These are phyloP conservation scores for Paraglomus brasilianum DNA, from an alignment of 192 early-diverging fungal genomes.

Conservation along the genomic window DNA sequence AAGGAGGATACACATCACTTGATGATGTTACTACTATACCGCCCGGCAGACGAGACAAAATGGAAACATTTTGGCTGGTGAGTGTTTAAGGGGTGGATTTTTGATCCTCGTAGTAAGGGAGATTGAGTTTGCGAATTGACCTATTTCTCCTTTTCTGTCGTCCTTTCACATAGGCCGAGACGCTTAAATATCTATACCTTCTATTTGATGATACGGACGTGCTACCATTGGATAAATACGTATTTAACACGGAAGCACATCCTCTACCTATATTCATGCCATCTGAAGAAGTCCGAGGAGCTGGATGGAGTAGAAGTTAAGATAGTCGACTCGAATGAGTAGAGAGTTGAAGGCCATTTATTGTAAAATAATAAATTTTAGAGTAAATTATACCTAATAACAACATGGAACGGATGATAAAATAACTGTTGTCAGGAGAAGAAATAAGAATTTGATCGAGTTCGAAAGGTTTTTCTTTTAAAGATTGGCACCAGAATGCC, in stretches of 20 bases:
- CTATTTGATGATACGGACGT: conserved; percentile 71
- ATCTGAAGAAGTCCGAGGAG: conserved; percentile 14
- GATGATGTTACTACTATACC: conserved; percentile 56
- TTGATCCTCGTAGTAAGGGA: background rate
- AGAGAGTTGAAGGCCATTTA: no score
- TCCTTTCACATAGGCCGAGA: conserved; percentile 73
- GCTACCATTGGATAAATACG: conserved; percentile 77
- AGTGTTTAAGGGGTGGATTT: background rate
- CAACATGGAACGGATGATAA: no score
- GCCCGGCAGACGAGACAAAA: conserved; percentile 58
- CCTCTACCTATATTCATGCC: conserved; percentile 69
- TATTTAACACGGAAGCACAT: conserved; percentile 96
- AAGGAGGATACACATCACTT: conserved; percentile 60
- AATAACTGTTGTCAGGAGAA: no score
- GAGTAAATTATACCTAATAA: no score
- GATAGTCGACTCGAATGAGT: no score
- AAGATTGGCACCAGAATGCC: no score
- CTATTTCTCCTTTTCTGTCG: background rate
- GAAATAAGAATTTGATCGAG: no score
- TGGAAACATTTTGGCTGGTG: conserved; percentile 80
- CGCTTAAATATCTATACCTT: conserved; percentile 91
- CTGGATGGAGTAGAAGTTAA: conserved; percentile 3
- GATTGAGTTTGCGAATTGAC: background rate
- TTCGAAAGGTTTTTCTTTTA: no score
- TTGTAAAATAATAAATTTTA: no score